phyloP scores from a whole-genome alignment of 345 rosid genomes.

The Gossypium herbaceum region DNA sequence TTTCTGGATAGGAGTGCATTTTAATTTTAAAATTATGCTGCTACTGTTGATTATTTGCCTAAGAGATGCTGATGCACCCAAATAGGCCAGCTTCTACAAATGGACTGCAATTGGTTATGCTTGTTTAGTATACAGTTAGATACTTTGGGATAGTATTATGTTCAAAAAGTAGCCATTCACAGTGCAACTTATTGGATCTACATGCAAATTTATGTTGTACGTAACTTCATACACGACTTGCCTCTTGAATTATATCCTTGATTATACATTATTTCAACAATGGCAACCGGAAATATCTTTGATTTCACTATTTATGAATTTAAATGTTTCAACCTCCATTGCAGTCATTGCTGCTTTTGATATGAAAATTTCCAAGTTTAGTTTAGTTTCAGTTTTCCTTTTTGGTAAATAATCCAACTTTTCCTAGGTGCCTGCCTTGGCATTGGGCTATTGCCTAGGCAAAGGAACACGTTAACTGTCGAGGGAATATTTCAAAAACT shows the following conservation, averaged over 20 bases:
- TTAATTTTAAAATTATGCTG: background rate
- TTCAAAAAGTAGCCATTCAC: background rate
- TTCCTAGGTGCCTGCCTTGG: background rate
- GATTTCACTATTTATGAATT: background rate
- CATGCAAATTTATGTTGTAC: background rate
- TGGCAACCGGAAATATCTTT: background rate
- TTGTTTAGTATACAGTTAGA: background rate
- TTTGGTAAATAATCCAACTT: constrained; percentile 9
- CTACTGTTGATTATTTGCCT: background rate
- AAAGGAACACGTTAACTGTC: background rate
- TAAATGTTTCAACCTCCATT: background rate
- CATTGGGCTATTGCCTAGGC: background rate
- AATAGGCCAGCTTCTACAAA: background rate
- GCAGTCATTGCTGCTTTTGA: background rate
- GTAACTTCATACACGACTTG: background rate
- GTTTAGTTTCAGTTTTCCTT: background rate
- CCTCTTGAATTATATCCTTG: background rate
- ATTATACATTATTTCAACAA: background rate
- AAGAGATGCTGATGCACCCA: background rate
- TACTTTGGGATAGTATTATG: background rate
- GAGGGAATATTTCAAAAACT: background rate
- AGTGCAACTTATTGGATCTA: background rate
- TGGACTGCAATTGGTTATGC: background rate
- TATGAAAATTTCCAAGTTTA: background rate
- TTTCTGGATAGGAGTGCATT: background rate